Percentiles rank a stretch among this genome's conserved stretches.
phyloP scores from a whole-genome alignment of 345 rosid species.

The thale cress (Arabidopsis thaliana) region TAIR10.1 NC_003075.7:10402001-10402500 shows the following conservation, averaged over 20 bases:
- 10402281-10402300: constrained; percentile 76
- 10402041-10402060: constrained; percentile 62
- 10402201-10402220: constrained; percentile 44
- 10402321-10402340: constrained; percentile 78
- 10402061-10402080: constrained; percentile 58
- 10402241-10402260: neutral
- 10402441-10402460: constrained; percentile 64
- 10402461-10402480: constrained; percentile 86
- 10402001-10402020: constrained; percentile 48
- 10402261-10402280: constrained; percentile 36
- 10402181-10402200: constrained; percentile 53
- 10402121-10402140: constrained; percentile 84
- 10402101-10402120: constrained; percentile 76
- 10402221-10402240: constrained; percentile 42
- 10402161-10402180: constrained; percentile 48
- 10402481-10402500: constrained; percentile 81
- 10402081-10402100: constrained; percentile 69
- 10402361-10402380: constrained; percentile 93
- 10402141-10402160: constrained; percentile 73
- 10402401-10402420: constrained; percentile 94
- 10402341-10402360: constrained; percentile 71
- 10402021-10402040: constrained; percentile 81
- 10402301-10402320: constrained; percentile 64
- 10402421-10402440: constrained; percentile 78
- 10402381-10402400: constrained; percentile 93